Percentiles rank a stretch among this genome's conserved stretches.
Evolutionary conservation across 805 yeast genomes (phyloP).

Genomic region (Yamadazyma akitaensis): DNA sequence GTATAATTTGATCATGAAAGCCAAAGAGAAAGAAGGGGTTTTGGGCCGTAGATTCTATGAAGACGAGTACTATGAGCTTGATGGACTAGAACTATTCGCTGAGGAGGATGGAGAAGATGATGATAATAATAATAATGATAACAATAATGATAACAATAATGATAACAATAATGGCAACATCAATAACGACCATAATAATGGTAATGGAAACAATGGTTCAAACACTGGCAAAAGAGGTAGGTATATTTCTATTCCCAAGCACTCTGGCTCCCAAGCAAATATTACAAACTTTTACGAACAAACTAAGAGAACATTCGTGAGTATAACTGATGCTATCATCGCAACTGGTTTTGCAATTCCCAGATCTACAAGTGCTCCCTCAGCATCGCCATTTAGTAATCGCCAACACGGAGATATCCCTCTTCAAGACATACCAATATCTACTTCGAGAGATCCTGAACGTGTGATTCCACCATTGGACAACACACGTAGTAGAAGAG

Average conservation of each 20-base stretch:
- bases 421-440: not conserved
- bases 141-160: not conserved
- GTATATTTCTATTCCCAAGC: not conserved
- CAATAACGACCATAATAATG: no score
- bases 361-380: slow-evolving; percentile 41
- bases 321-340: slow-evolving; percentile 51
- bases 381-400: not conserved
- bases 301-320: slow-evolving; percentile 38
- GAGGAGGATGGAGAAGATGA: slow-evolving; percentile 26
- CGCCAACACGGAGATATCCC: slow-evolving; percentile 1
- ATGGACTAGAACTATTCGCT: slow-evolving; percentile 36
- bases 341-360: slow-evolving; percentile 59
- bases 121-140: slow-evolving; percentile 1
- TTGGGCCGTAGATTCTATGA: slow-evolving; percentile 74
- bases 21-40: slow-evolving; percentile 64
- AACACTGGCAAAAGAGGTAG: not conserved
- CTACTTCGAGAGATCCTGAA: not conserved
- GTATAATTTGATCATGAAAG: slow-evolving; percentile 52
- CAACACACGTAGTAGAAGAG: slow-evolving; percentile 22
- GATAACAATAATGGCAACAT: slow-evolving; percentile 15
- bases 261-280: slow-evolving; percentile 1
- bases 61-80: slow-evolving; percentile 52
- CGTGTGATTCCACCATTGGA: slow-evolving; percentile 4
- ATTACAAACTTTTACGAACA: slow-evolving; percentile 11
- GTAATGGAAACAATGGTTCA: not conserved